Evolutionary conservation across 495 filamentous ascomycete genomes (phyloP).

Genomic region (Cetradonia linearis): DNA sequence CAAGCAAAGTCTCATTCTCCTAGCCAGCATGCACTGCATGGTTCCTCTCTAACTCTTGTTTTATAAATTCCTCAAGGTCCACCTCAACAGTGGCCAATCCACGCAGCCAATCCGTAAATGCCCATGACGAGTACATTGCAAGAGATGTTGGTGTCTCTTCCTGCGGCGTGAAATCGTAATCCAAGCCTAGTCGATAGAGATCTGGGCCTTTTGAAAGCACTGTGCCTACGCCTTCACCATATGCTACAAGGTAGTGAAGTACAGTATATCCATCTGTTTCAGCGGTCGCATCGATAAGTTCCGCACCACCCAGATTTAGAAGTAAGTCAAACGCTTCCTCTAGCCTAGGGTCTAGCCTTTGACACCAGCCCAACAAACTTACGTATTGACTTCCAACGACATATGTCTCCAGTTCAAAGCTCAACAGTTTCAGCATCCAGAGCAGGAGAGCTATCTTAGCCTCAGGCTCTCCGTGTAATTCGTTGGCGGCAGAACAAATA

Average conservation of each 20-base stretch:
- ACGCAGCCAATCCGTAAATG: not conserved
- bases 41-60: not conserved
- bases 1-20: not conserved
- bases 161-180: not conserved
- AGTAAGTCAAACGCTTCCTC: not conserved
- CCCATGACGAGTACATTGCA: constrained; percentile 1
- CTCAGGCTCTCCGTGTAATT: not conserved
- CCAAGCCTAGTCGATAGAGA: not conserved
- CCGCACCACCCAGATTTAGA: not conserved
- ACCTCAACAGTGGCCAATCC: not conserved
- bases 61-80: not conserved
- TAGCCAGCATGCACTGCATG: not conserved
- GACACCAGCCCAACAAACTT: not conserved
- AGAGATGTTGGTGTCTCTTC: constrained; percentile 4
- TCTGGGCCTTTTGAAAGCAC: not conserved
- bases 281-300: not conserved
- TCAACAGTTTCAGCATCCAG: not conserved
- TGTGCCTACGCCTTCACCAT: not conserved
- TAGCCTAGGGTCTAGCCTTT: not conserved
- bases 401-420: not conserved
- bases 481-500: not conserved
- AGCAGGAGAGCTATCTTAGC: not conserved
- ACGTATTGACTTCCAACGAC: not conserved
- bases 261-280: not conserved
- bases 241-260: not conserved